A percentile compares a stretch with the other conserved stretches of the same genome.
These are phyloP conservation scores for Trichocomaceae sp. DNA, from an alignment of 2,329 filamentous ascomycete genomes.

Conservation along the genomic window DNA sequence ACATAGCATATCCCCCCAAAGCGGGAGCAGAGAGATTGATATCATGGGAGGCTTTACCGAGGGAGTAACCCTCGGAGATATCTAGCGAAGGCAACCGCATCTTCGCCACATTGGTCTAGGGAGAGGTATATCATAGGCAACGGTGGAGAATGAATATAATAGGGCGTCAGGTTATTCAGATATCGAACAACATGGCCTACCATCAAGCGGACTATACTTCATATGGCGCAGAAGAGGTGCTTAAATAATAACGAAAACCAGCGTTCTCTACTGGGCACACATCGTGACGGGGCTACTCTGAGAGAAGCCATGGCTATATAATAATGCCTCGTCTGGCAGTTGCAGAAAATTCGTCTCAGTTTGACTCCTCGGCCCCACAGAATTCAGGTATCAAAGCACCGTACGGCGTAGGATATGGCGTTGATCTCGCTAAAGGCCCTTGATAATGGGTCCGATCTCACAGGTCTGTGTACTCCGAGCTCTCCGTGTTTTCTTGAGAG, in stretches of 20 bases:
- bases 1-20: neutral
- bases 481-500: neutral
- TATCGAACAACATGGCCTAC: neutral
- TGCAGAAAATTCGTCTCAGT: neutral
- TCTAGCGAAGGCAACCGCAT: conserved; percentile 13
- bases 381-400: conserved; percentile 3
- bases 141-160: neutral
- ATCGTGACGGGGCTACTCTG: neutral
- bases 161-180: neutral
- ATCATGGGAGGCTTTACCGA: conserved; percentile 10
- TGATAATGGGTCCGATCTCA: neutral
- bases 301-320: neutral
- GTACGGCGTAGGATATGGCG: neutral
- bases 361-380: neutral
- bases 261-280: neutral
- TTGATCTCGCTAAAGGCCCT: conserved; percentile 1
- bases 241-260: neutral
- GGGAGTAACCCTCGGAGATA: neutral
- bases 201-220: neutral
- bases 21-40: conserved; percentile 8
- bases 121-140: neutral
- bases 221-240: neutral
- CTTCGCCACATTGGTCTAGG: conserved; percentile 1
- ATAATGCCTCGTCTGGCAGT: neutral
- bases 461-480: neutral